Base-by-base conservation (phyloP, 2,329 filamentous ascomycete species). In the Byssoonygena ceratinophila region DNA sequence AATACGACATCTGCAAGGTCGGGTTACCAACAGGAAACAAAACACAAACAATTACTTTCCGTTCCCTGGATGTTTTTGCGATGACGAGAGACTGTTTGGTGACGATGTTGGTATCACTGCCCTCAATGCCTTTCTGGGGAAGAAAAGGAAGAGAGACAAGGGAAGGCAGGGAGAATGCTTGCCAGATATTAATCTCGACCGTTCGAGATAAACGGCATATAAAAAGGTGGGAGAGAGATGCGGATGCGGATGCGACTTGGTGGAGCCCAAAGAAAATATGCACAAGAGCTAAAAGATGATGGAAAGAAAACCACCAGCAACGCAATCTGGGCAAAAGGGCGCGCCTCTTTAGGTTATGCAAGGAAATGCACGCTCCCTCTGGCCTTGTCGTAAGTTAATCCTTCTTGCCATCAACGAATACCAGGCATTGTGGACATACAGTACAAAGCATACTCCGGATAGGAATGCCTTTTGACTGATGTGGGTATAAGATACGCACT, bases 1-100 rank as follows among this genome's bases (percentile, higher is more conserved):
- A 53, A 46, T 53, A 48, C 46, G 51, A 48, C 46, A 53, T 53
- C 36, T 44, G 45, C 46, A 44, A 48, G 39, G 36, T 49, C 51
- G 41, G 46, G 39, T 45, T 34, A 53, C 51, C 37, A 37, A 44
- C 27, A 29, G 45, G 46, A 49, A 51, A 45, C 49, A 51, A 37
- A 50, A 50, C 22, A 29, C 12, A 18, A 18, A 16, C 49, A 43
- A 43, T 32, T 50, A 32, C 9, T 16, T 40, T 51, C 39, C 29
- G 27, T 20, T 20, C 4, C 27, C 27, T 45, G 36, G 22, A 7
- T 51, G 16, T 18, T 27, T n/a, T n/a, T 34, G 27, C 44, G 31
- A 18, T 12, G 34, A 39, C n/a, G 20, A 18, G 46, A 50, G 29
- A 12, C 32, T 25, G 22, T 11, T 44, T 11, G 31, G 9, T 18